Evolutionary conservation across 352 stramenopile genomes (phyloP).

Genomic region (Pythium guiyangense): DNA sequence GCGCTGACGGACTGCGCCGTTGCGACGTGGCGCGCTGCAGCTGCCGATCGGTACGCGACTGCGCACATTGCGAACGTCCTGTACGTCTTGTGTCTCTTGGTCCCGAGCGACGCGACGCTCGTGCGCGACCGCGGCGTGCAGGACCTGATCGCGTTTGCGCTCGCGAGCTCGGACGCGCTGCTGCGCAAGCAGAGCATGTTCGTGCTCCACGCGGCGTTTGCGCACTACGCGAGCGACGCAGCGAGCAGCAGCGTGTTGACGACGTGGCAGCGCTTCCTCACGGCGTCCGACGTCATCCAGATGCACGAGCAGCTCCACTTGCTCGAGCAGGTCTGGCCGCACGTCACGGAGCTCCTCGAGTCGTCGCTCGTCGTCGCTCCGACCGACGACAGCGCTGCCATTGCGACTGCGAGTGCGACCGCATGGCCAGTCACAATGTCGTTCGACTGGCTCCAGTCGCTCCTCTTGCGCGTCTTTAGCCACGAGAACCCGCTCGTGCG

Average conservation of each 20-base stretch:
- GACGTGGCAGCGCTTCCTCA: conserved; percentile 69
- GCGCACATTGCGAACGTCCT: conserved; percentile 41
- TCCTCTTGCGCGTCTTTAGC: conserved; percentile 62
- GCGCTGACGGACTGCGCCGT: conserved; percentile 19
- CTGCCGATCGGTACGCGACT: conserved; percentile 4
- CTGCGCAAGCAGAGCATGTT: conserved; percentile 69
- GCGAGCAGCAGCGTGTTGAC: conserved; percentile 2
- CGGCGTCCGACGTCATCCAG: conserved; percentile 75
- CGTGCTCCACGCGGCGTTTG: conserved; percentile 62
- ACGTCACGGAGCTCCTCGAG: conserved; percentile 50
- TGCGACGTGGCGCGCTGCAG: conserved; percentile 13
- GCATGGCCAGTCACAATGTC: conserved; percentile 56
- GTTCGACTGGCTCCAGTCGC: conserved; percentile 74
- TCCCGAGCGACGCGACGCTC: conserved; percentile 39
- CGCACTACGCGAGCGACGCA: conserved; percentile 41
- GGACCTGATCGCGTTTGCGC: conserved; percentile 38
- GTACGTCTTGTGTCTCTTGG: conserved; percentile 54
- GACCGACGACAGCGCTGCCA: neutral
- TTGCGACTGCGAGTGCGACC: neutral
- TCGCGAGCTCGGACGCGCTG: conserved; percentile 49
- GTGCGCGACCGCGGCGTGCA: conserved; percentile 38
- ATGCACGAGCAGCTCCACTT: conserved; percentile 82
- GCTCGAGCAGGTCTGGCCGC: conserved; percentile 80
- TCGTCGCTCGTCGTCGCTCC: conserved; percentile 20
- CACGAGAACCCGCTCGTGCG: conserved; percentile 79